Evolutionary conservation across 352 stramenopile genomes (phyloP).

Genomic region (Albugo candida): DNA sequence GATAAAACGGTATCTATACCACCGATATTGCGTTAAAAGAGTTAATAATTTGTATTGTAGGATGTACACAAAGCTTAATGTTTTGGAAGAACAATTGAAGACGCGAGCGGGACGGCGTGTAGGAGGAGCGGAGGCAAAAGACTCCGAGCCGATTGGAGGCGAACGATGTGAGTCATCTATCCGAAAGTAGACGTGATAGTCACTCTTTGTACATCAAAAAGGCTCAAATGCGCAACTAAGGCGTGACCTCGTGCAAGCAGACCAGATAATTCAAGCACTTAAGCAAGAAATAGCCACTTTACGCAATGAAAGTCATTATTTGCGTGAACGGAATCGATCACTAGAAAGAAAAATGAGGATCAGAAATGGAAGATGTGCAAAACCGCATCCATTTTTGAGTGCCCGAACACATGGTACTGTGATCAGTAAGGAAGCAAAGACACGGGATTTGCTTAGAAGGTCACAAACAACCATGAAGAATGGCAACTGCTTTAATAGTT

Average conservation of each 20-base stretch:
- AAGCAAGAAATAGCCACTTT: constrained; percentile 54
- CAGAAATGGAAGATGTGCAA: neutral
- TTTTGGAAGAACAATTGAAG: constrained; percentile 72
- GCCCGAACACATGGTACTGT: neutral
- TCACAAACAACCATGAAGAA: too few relatives aligned
- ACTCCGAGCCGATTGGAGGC: constrained; percentile 13
- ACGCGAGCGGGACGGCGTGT: constrained; percentile 21
- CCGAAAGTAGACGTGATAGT: neutral
- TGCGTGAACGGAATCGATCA: constrained; percentile 48
- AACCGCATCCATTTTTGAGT: neutral
- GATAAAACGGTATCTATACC: constrained; percentile 45
- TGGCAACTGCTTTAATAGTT: too few relatives aligned
- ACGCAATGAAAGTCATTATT: constrained; percentile 46
- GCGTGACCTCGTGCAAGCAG: constrained; percentile 2
- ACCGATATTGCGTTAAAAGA: neutral
- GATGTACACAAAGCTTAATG: constrained; percentile 80
- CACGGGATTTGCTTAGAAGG: too few relatives aligned
- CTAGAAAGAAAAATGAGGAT: constrained; percentile 33
- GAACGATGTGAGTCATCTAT: constrained; percentile 7
- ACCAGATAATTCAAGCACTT: constrained; percentile 62
- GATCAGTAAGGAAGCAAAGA: too few relatives aligned
- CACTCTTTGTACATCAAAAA: too few relatives aligned
- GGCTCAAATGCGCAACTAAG: too few relatives aligned
- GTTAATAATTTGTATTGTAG: constrained; percentile 9
- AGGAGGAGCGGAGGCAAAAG: constrained; percentile 28